These are phyloP conservation scores for Decorospora gaudefroyi DNA, from an alignment of 2,329 filamentous ascomycete genomes.

Conservation along the genomic window DNA sequence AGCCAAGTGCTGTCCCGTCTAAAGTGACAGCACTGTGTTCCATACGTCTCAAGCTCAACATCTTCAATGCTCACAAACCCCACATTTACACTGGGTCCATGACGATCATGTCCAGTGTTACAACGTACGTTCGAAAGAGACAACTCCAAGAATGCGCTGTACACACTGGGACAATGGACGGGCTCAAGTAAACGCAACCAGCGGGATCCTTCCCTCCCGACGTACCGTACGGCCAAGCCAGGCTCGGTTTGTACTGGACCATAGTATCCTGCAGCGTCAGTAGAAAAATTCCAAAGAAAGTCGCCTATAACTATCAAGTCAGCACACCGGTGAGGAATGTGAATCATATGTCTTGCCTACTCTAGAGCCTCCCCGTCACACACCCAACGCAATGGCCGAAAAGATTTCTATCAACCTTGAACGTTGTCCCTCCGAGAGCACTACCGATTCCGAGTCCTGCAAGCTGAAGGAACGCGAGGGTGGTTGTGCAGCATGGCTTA, in stretches of 20 bases:
- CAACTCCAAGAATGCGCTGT: slow-evolving; percentile 2
- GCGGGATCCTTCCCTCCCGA: slow-evolving; percentile 6
- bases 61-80: not conserved
- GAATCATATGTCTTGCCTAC: slow-evolving; percentile 1
- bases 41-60: not conserved
- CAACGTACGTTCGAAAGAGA: slow-evolving; percentile 1
- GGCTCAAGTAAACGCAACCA: slow-evolving; percentile 1
- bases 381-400: slow-evolving; percentile 17
- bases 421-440: slow-evolving; percentile 17
- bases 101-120: not conserved
- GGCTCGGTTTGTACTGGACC: not conserved
- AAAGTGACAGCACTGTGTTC: not conserved
- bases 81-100: not conserved
- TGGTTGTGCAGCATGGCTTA: slow-evolving; percentile 37
- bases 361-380: slow-evolving; percentile 3
- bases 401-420: slow-evolving; percentile 16
- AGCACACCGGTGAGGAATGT: slow-evolving; percentile 5
- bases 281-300: not conserved
- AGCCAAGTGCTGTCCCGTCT: not conserved
- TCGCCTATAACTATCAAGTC: slow-evolving; percentile 11
- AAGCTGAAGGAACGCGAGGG: slow-evolving; percentile 23
- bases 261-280: not conserved
- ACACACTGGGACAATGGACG: slow-evolving; percentile 1
- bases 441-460: slow-evolving; percentile 33
- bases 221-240: not conserved